Conservation (phyloP, 345 rosid genomes). For the Sisymbrium irio region DNA sequence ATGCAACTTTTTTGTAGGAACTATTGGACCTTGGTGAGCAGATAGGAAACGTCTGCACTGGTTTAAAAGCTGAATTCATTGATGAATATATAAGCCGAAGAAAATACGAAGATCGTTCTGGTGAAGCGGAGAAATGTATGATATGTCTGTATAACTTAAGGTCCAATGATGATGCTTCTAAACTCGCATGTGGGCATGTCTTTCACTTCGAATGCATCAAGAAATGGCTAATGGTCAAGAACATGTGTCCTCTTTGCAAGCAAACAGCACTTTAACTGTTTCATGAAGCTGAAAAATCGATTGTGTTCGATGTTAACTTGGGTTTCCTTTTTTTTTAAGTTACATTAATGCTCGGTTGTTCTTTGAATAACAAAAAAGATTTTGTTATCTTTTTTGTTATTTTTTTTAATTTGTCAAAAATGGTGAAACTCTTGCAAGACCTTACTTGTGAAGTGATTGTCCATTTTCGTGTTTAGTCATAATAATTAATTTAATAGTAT, state of each 20-base stretch:
- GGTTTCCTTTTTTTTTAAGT: not conserved
- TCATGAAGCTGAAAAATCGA: not conserved
- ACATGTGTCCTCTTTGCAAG: constrained; percentile 30
- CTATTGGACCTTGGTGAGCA: not conserved
- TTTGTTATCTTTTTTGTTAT: too few species aligned
- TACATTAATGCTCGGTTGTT: not conserved
- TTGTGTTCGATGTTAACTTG: not conserved
- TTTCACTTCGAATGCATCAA: constrained; percentile 26
- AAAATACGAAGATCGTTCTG: not conserved
- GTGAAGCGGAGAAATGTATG: not conserved
- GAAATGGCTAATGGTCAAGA: constrained; percentile 13
- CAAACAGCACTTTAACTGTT: not conserved
- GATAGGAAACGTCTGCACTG: not conserved
- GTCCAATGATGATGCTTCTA: constrained; percentile 9
- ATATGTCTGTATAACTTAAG: not conserved
- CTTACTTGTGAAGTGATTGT: constrained; percentile 26
- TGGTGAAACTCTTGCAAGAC: constrained; percentile 26
- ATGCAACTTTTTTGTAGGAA: not conserved
- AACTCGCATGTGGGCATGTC: constrained; percentile 22
- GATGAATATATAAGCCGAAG: not conserved
- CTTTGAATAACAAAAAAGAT: not conserved
- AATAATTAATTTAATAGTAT: constrained; percentile 10
- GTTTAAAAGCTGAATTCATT: not conserved
- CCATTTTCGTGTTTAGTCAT: constrained; percentile 16
- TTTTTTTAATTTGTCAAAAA: constrained; percentile 24